These are phyloP conservation scores for Pseudisothecium myosuroides DNA, from an alignment of 225 moss, liverwort and hornwort genomes.

Conservation along the genomic window DNA sequence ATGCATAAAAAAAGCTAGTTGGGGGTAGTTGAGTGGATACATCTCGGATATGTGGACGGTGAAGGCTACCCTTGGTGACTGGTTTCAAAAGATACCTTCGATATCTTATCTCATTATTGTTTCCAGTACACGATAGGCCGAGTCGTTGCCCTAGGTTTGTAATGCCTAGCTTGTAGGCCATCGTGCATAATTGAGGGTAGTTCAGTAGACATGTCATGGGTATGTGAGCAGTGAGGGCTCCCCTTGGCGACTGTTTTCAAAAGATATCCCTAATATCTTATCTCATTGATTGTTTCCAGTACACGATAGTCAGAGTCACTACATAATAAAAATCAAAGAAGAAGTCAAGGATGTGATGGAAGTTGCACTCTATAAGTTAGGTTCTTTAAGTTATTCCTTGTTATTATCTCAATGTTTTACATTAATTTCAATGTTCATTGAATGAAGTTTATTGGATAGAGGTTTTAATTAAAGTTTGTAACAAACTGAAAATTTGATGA, in stretches of 20 bases:
- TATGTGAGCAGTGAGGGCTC: not conserved
- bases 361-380: not conserved
- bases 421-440: too few species aligned
- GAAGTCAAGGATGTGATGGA: not conserved
- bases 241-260: not conserved
- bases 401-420: too few species aligned
- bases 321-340: rapidly evolving
- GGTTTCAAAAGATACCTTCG: not conserved
- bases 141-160: too few species aligned
- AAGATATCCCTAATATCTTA: not conserved
- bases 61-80: not conserved
- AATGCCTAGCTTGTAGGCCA: too few species aligned
- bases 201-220: too few species aligned
- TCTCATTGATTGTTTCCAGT: not conserved
- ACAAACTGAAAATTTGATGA: rapidly evolving
- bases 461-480: not conserved
- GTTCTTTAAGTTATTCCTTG: not conserved
- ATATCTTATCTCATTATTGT: not conserved
- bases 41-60: too few species aligned
- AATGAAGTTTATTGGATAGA: not conserved
- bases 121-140: not conserved
- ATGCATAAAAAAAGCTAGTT: too few species aligned
- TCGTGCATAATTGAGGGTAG: too few species aligned
- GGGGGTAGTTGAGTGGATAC: too few species aligned
- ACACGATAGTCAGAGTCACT: rapidly evolving